Evolutionary conservation across 2,329 filamentous ascomycete species (phyloP).

Genomic region (Bipolaris zeicola): DNA sequence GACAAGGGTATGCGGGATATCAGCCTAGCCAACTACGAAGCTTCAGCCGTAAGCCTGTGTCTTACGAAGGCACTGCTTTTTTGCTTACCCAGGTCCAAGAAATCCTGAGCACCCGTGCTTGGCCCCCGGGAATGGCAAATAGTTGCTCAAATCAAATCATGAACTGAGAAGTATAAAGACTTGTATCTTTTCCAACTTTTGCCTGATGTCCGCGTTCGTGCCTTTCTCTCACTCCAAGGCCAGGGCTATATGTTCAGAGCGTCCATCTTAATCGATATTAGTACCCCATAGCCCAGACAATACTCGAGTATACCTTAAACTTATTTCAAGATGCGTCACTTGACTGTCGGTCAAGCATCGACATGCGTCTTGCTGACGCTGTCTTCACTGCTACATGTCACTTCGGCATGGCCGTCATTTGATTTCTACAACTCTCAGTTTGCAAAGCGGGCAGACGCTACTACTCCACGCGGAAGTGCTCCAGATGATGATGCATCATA

Average conservation of each 20-base stretch:
- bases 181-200: background rate
- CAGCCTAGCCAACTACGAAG: background rate
- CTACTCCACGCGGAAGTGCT: slow-evolving; percentile 12
- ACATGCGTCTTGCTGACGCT: slow-evolving; percentile 13
- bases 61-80: background rate
- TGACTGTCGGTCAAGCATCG: slow-evolving; percentile 8
- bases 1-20: background rate
- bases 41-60: background rate
- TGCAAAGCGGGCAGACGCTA: slow-evolving; percentile 18
- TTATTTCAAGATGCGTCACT: slow-evolving; percentile 6
- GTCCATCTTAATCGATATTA: background rate
- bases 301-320: no score
- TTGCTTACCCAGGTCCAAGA: background rate
- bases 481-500: slow-evolving; percentile 10
- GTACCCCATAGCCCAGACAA: no score
- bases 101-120: slow-evolving; percentile 1
- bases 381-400: slow-evolving; percentile 9
- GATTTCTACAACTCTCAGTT: slow-evolving; percentile 20
- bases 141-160: background rate
- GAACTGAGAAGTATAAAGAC: slow-evolving; percentile 5
- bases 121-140: background rate
- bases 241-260: no score
- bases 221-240: background rate
- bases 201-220: background rate
- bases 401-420: slow-evolving; percentile 22